Conservation (phyloP, 768 basidiomycete genomes). For the Mycena indigotica region DNA sequence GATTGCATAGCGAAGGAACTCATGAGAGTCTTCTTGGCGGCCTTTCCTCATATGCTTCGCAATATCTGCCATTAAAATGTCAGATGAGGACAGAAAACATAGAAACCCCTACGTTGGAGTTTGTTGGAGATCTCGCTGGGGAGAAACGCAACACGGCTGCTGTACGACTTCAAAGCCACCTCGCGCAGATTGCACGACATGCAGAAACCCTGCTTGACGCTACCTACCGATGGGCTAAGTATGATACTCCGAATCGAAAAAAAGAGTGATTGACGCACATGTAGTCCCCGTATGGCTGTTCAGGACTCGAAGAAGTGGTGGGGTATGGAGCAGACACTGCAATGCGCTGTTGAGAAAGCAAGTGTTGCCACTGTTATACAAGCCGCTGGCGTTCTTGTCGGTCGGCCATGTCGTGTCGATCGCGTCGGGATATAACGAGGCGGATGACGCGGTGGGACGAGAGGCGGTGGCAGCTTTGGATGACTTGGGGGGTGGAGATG, state of each 20-base stretch:
- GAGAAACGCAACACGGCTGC: conserved; percentile 49
- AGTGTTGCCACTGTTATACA: conserved; percentile 88
- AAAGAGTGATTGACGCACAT: conserved; percentile 53
- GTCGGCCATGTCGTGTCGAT: conserved; percentile 69
- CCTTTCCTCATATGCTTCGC: conserved; percentile 89
- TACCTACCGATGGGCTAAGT: conserved; percentile 34
- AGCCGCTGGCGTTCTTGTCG: conserved; percentile 56
- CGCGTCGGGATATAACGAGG: conserved; percentile 50
- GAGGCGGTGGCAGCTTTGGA: not conserved
- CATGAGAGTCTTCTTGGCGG: conserved; percentile 97
- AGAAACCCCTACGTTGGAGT: conserved; percentile 59
- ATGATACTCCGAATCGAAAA: conserved; percentile 2
- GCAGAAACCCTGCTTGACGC: conserved; percentile 63
- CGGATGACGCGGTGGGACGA: conserved; percentile 31
- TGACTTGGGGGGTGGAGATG: conserved; percentile 24
- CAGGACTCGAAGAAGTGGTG: conserved; percentile 75
- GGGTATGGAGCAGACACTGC: conserved; percentile 91
- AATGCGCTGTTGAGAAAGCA: conserved; percentile 96
- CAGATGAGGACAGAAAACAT: not conserved
- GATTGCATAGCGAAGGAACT: conserved; percentile 92
- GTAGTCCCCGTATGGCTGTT: conserved; percentile 51
- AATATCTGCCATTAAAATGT: conserved; percentile 56
- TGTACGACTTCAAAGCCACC: conserved; percentile 59
- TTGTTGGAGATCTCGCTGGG: conserved; percentile 68
- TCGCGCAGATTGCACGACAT: conserved; percentile 73